Evolutionary conservation across 441 rosid genomes (phyloP).

Genomic region (Pelargonium cotyledonis): DNA sequence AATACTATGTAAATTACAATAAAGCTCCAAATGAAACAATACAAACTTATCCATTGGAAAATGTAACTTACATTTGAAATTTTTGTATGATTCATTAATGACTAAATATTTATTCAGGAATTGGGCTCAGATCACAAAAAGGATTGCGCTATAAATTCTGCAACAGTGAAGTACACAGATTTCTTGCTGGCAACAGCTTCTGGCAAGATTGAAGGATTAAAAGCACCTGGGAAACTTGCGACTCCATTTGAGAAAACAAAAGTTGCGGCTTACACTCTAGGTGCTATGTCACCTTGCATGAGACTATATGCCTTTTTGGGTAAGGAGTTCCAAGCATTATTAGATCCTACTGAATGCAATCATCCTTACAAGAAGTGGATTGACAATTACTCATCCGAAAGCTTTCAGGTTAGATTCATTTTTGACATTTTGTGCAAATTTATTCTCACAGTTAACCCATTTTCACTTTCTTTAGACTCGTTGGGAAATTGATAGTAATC

Average conservation of each 20-base stretch:
- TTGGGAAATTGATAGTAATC: slow-evolving; percentile 13
- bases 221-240: slow-evolving; percentile 27
- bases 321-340: slow-evolving; percentile 29
- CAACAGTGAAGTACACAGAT: slow-evolving; percentile 70
- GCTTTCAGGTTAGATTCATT: slow-evolving; percentile 24
- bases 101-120: slow-evolving; percentile 52
- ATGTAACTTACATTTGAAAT: neutral
- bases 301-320: slow-evolving; percentile 25
- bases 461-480: slow-evolving; percentile 22
- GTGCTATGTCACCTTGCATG: slow-evolving; percentile 34
- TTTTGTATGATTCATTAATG: slow-evolving; percentile 5
- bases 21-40: too few species aligned
- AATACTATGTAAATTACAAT: slow-evolving; percentile 6
- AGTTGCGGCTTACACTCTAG: slow-evolving; percentile 31
- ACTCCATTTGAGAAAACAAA: slow-evolving; percentile 40
- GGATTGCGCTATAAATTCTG: slow-evolving; percentile 46
- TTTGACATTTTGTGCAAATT: slow-evolving; percentile 5
- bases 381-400: slow-evolving; percentile 23
- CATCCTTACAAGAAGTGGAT: slow-evolving; percentile 40
- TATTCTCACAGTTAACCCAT: slow-evolving; percentile 13
- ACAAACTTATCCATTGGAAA: neutral
- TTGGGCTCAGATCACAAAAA: slow-evolving; percentile 60
- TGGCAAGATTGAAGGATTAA: slow-evolving; percentile 37
- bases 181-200: slow-evolving; percentile 90
- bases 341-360: slow-evolving; percentile 22